Base-by-base conservation (phyloP, 805 yeast species). In the Candida ovalis region DNA sequence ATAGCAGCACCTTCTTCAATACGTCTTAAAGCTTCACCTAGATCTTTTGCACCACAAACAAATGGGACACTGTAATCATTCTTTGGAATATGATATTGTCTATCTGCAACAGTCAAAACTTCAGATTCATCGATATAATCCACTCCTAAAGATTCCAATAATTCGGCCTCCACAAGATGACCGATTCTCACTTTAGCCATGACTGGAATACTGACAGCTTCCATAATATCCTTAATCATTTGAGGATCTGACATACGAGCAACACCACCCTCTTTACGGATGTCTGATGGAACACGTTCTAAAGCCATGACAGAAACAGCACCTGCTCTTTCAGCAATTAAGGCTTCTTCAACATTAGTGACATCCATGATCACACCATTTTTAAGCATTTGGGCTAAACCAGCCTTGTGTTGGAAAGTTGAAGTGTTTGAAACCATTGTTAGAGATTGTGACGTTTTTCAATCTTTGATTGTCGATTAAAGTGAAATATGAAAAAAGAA, bases 301-400 rank as follows among this genome's bases (percentile, higher is more conserved):
- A 87, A 73, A 4, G 95, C 95, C 95, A 87, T 87, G 21, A 87
- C 95, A 13, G 95, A 92, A 69, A 88, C 84, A 13, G 95, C 95
- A 51, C 95, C 95, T 3, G 95, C 92, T 46, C 70, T 73, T 66
- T 87, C 92, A 22, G 95, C 95, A 45, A 87, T 78, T 40, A 73
- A 65, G 21, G 95, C 95, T 69, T 87, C 94, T 60, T 87, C 94
- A 32, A 84, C 83, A 50, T 75, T 85, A 50, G 86, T 88, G 35
- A 86, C 94, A 61, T 80, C 86, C 86, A 80, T 79, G 54, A 80
- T 80, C 44, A 82, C 88, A 50, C 87, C 86, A 48, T 88, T 91
- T 63, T 86, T 87, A 51, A 87, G 75, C 94, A 86, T 87, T 67
- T 86, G 90, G 50, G 95, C 94, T 64, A 87, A 73, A 13, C 92